A percentile compares a stretch with the other conserved stretches of the same genome.
phyloP scores from a whole-genome alignment of 345 rosid species.

The Ailanthus altissimus region DNA sequence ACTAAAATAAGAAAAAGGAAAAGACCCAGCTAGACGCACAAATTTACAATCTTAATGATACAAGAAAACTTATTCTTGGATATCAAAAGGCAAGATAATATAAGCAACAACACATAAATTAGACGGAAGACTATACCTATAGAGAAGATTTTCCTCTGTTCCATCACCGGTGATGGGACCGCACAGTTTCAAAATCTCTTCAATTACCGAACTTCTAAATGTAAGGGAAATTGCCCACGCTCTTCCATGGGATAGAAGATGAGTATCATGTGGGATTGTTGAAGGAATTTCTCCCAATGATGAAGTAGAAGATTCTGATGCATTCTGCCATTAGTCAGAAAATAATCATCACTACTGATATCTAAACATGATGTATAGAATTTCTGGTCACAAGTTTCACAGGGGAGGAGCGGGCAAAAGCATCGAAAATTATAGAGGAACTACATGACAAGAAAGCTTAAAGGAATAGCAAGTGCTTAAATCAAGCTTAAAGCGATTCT shows the following conservation, averaged over 20 bases:
- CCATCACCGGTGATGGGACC: conserved; percentile 34
- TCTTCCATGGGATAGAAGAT: conserved; percentile 59
- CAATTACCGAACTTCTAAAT: conserved; percentile 40
- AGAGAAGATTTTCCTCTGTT: conserved; percentile 55
- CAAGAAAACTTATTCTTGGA: neutral
- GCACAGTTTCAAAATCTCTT: conserved; percentile 55
- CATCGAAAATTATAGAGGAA: neutral
- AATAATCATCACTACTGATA: conserved; percentile 7
- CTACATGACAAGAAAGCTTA: neutral
- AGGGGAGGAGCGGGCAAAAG: neutral
- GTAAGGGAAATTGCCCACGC: conserved; percentile 73
- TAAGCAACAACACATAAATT: neutral
- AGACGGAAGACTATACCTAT: conserved; percentile 48
- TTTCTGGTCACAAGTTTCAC: neutral
- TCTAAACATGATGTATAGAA: neutral
- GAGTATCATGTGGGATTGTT: conserved; percentile 26
- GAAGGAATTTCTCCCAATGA: conserved; percentile 32
- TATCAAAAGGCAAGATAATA: neutral
- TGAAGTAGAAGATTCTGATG: conserved; percentile 43
- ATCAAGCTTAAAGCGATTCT: neutral
- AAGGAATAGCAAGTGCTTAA: neutral
- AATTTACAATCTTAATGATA: conserved; percentile 3
- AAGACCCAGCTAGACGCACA: neutral
- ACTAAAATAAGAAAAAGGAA: neutral
- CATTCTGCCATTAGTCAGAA: conserved; percentile 44